Percentiles rank a stretch among this genome's conserved stretches.
Conservation (phyloP, 1,139 yeast species). For the Wickerhamomyces sp. region DNA sequence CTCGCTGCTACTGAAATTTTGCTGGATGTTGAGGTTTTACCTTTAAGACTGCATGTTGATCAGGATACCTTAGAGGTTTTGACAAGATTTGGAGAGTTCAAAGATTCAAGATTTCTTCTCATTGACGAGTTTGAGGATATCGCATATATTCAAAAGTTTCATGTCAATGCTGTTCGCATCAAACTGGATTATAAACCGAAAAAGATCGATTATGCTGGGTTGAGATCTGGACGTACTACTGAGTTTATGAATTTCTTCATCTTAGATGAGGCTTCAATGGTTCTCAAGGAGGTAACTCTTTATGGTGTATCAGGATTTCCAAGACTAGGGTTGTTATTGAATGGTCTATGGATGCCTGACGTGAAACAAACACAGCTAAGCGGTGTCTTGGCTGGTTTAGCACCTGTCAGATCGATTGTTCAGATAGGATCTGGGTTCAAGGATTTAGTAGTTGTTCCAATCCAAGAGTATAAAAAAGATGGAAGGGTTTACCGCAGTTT, state of each 20-base stretch:
- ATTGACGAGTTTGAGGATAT: conserved; percentile 52
- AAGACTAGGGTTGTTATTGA: conserved; percentile 49
- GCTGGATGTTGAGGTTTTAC: conserved; percentile 53
- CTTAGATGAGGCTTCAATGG: conserved; percentile 77
- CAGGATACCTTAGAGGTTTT: conserved; percentile 89
- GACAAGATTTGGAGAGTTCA: conserved; percentile 74
- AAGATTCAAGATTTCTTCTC: conserved; percentile 62
- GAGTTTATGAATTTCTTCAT: conserved; percentile 87
- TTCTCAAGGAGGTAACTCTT: conserved; percentile 53
- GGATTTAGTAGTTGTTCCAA: conserved; percentile 68
- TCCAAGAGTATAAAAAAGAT: conserved; percentile 68
- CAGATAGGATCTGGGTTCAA: conserved; percentile 76
- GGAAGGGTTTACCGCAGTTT: conserved; percentile 66
- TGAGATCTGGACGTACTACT: conserved; percentile 78
- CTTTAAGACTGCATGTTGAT: conserved; percentile 79
- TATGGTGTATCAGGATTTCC: conserved; percentile 78
- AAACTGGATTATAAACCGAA: conserved; percentile 91
- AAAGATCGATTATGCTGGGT: conserved; percentile 75
- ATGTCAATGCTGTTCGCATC: conserved; percentile 55
- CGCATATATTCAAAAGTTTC: conserved; percentile 64
- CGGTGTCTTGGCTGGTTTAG: conserved; percentile 77
- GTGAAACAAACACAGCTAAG: conserved; percentile 73
- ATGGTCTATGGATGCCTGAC: conserved; percentile 80
- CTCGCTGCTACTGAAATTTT: conserved; percentile 69
- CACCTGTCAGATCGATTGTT: conserved; percentile 75